phyloP scores from a whole-genome alignment of 371 early-diverging fungal species.

The Circinella umbellata region DNA sequence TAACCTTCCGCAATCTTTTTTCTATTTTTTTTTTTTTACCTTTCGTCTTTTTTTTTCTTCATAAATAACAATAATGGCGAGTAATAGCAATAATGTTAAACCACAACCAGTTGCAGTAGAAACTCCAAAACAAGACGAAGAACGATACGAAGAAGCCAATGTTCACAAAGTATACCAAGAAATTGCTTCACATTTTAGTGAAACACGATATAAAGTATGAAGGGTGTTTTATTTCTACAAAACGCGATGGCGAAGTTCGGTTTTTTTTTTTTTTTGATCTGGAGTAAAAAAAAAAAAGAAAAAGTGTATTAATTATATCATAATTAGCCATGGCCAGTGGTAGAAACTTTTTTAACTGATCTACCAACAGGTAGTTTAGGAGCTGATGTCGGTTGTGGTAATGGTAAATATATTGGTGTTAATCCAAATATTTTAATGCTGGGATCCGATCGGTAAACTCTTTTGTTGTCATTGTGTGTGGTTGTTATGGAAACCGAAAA shows the following conservation, averaged over 20 bases:
- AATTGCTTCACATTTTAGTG: constrained; percentile 93
- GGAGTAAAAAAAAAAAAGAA: background rate
- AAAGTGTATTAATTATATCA: constrained; percentile 4
- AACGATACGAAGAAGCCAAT: constrained; percentile 71
- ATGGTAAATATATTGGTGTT: constrained; percentile 96
- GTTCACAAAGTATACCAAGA: constrained; percentile 93
- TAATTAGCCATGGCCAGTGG: constrained; percentile 93
- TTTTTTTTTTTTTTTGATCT: background rate
- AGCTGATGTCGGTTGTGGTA: constrained; percentile 97
- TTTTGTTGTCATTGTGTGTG: too few relatives aligned
- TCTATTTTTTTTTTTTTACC: too few relatives aligned
- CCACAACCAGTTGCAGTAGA: constrained; percentile 63
- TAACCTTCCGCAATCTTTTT: background rate
- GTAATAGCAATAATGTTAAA: constrained; percentile 15
- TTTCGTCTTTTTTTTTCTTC: constrained; percentile 5
- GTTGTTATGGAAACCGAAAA: background rate
- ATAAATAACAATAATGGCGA: constrained; percentile 11
- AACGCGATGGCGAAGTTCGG: too few relatives aligned
- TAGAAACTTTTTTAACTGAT: constrained; percentile 77
- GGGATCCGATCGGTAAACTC: constrained; percentile 83
- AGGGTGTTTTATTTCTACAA: background rate
- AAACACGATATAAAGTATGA: constrained; percentile 92
- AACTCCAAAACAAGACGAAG: constrained; percentile 50
- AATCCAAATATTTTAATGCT: constrained; percentile 74
- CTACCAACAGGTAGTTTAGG: constrained; percentile 77